Evolutionary conservation across 140 eudicot genomes (phyloP), one percentile per base, ranked within the genome.

Genomic region (Ambrosia hybrid): DNA sequence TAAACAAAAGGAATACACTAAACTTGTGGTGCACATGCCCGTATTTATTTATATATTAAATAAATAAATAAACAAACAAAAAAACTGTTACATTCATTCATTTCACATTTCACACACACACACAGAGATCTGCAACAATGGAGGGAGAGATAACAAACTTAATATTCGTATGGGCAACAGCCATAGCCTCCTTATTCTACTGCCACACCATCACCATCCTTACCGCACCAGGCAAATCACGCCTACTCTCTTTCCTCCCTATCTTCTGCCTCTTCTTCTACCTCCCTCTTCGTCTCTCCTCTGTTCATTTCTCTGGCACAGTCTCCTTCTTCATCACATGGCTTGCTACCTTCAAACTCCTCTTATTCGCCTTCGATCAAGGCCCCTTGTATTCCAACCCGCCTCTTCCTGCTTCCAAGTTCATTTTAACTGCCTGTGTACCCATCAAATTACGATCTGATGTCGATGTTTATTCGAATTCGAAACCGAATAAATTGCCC

Each of bases 271-370:
- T 85, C 14, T 88, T 85, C 67, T 37, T 83, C 11, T n/a, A 56
- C 57, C 85, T 83, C 39, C 97, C 95, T 1, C 76, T 85, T 21
- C 30, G 55, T 1, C 80, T 91, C 2, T 66, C 76, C 14, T 21
- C 88, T 1, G 39, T 82, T 14, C 85, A 79, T 63, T 62, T 88
- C 10, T 12, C 81, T 10, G 75, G 79, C 26, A 53, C 72, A 2
- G 82, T 82, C 4, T 13, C 81, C 14, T 91, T 91, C 81, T 81
- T 80, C 80, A 56, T 91, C 16, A 49, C 86, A 0, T 91, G 95
- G 97, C 85, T 83, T 4, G 83, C 81, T 15, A 83, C 46, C 58
- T 91, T 91, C 83, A 91, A 88, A 83, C 69, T 91, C 10, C 56
- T 88, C 1, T 71, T 80, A 9, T 80, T 88, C 4, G 84, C 87